phyloP scores from a whole-genome alignment of 2,329 filamentous ascomycete species.

The Penicillium digitatum region DNA sequence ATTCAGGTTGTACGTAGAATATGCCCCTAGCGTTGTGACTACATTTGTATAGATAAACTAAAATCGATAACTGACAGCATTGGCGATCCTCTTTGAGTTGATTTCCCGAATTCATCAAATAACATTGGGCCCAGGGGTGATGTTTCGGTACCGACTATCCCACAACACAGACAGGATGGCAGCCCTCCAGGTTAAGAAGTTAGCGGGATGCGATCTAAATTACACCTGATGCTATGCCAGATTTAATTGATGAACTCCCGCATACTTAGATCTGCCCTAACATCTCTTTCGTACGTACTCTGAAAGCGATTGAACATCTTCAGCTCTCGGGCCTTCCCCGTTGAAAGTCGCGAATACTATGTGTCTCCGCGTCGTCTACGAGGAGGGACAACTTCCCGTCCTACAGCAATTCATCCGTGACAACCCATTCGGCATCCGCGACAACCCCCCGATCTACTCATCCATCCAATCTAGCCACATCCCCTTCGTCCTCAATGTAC shows the following conservation, averaged over 20 bases:
- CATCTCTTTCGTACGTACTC: too few relatives aligned
- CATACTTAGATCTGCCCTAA: not conserved
- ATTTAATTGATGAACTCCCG: not conserved
- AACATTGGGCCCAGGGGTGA: not conserved
- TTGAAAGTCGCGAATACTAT: constrained; percentile 36
- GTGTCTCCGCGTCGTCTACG: constrained; percentile 55
- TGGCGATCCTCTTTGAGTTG: not conserved
- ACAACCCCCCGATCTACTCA: constrained; percentile 46
- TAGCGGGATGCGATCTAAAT: not conserved
- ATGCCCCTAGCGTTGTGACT: not conserved
- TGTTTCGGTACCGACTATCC: not conserved
- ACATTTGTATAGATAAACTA: too few relatives aligned
- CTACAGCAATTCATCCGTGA: constrained; percentile 57
- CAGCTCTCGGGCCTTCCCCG: not conserved
- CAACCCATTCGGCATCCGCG: constrained; percentile 58
- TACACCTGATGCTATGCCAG: not conserved
- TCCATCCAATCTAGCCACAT: constrained; percentile 58
- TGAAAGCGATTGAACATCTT: not conserved
- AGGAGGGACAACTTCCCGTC: constrained; percentile 47
- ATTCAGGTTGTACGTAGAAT: not conserved
- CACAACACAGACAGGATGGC: not conserved
- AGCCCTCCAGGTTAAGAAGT: not conserved
- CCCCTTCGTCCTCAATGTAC: constrained; percentile 56
- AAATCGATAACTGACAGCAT: not conserved
- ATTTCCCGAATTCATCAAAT: not conserved